A percentile compares a stretch with the other conserved stretches of the same genome.
Conservation (phyloP, 179 eudicot genomes). For the Sideroxylon spinosum region DNA sequence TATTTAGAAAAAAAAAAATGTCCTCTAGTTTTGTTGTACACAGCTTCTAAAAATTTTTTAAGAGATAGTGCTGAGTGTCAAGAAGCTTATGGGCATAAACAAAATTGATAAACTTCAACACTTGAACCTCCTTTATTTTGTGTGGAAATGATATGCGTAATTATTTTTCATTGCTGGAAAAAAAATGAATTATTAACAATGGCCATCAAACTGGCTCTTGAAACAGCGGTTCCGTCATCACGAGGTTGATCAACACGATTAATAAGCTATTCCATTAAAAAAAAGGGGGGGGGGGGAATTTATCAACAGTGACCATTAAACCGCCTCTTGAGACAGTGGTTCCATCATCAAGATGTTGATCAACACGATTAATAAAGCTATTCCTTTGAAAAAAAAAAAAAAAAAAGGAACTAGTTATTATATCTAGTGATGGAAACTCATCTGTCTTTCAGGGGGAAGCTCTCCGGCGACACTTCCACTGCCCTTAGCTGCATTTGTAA, state of each 20-base stretch:
- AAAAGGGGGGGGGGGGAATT: too few species aligned
- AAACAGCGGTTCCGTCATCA: too few species aligned
- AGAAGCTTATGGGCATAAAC: background rate
- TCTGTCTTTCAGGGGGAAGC: slow-evolving; percentile 49
- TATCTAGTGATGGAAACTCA: background rate
- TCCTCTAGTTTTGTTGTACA: too few species aligned
- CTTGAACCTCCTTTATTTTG: background rate
- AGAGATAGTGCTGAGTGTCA: too few species aligned
- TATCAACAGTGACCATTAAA: too few species aligned
- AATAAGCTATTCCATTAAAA: too few species aligned
- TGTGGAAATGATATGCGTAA: background rate
- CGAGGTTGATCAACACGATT: too few species aligned
- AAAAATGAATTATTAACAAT: too few species aligned
- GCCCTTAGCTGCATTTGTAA: slow-evolving; percentile 97
- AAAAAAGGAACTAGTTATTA: background rate
- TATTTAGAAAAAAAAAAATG: too few species aligned
- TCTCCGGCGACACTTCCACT: slow-evolving; percentile 87
- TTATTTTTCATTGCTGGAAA: background rate
- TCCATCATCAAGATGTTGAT: background rate
- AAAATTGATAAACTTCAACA: background rate
- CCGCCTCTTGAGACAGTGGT: background rate
- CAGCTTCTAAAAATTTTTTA: too few species aligned
- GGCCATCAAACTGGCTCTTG: too few species aligned
- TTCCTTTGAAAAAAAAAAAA: background rate
- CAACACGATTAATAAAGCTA: background rate